phyloP scores from a whole-genome alignment of 192 early-diverging fungal species.

The Pilobolus umbonatus region DNA sequence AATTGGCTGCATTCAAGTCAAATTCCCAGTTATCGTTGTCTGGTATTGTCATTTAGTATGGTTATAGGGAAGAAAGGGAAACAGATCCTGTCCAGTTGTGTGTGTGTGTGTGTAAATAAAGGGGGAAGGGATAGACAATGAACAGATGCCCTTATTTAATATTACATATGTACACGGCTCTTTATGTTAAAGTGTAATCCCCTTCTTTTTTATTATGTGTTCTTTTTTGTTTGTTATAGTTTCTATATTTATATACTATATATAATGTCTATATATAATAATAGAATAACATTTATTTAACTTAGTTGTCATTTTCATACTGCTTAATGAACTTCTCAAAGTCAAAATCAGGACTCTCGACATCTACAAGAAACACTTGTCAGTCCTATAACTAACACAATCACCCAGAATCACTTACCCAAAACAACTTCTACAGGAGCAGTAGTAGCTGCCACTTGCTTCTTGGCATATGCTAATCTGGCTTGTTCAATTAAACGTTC shows the following conservation, averaged over 20 bases:
- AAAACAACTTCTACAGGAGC: background rate
- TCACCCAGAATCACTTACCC: background rate
- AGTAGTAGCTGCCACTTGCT: constrained; percentile 41
- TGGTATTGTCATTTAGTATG: background rate
- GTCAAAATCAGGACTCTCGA: constrained; percentile 55
- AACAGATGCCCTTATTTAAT: too few species aligned
- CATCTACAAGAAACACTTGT: constrained; percentile 30
- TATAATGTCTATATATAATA: constrained; percentile 1
- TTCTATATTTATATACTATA: constrained; percentile 1
- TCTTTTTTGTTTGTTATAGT: background rate
- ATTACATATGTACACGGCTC: background rate
- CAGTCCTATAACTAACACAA: background rate
- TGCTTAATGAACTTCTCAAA: constrained; percentile 51
- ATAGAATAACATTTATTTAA: constrained; percentile 3
- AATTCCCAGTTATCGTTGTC: constrained; percentile 5
- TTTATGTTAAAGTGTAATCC: constrained; percentile 1
- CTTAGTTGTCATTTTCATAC: constrained; percentile 25
- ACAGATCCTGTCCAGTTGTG: too few species aligned
- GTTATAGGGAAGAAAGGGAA: too few species aligned
- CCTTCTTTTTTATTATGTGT: background rate
- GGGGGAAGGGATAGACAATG: background rate
- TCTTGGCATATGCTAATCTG: constrained; percentile 70
- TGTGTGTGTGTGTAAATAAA: background rate
- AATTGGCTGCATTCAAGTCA: too few species aligned
- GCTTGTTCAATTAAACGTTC: constrained; percentile 71